Evolutionary conservation across 2,329 filamentous ascomycete species (phyloP), one percentile per base, ranked within the genome.

Genomic region (Sporothrix pseudoabietina): DNA sequence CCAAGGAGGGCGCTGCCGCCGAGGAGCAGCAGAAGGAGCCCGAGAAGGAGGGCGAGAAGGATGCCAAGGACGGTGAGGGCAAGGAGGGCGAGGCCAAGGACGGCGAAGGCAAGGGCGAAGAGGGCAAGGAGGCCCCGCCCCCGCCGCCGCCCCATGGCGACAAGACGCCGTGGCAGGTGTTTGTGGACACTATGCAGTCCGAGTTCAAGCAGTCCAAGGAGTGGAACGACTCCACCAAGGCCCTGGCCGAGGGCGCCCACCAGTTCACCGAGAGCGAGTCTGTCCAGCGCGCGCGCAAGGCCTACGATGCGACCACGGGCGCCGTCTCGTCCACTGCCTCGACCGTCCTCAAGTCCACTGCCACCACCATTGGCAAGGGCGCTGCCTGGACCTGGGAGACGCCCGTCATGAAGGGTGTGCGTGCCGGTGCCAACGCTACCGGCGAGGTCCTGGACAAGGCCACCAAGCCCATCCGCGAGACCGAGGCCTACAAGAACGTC

Each of bases 171-270:
- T 98, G 96, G 94, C 94, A 98, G 81, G 96, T 99, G 44, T 99
- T 99, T 85, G 93, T 93, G 79, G 96, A 99, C 80, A 99, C 96
- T n/a, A 89, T 99, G 83, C 90, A 93, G 81, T 88, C 87, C 73
- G 96, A 99, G 83, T 97, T 99, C 84, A 94, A 98, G 82, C 92
- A 94, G 71, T 98, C 94, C 19, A 97, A 98, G 81, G 96, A 99
- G 82, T 99, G 96, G 96, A 97, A 99, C 80, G 96, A 99, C 80
- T 97, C 94, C 59, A 99, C 95, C 57, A 98, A 99, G 85, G 93
- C 96, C 77, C 88, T 99, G 57, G 92, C 93, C 22, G 93, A 93
- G 68, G 93, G 92, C 6, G 94, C 95, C 22, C 92, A 97, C 80
- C 91, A 98, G 79, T 96, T 99, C 80, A 91, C 91, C 44, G 95